Conservation (phyloP, 495 filamentous ascomycete species). For the Tirmania nivea region DNA sequence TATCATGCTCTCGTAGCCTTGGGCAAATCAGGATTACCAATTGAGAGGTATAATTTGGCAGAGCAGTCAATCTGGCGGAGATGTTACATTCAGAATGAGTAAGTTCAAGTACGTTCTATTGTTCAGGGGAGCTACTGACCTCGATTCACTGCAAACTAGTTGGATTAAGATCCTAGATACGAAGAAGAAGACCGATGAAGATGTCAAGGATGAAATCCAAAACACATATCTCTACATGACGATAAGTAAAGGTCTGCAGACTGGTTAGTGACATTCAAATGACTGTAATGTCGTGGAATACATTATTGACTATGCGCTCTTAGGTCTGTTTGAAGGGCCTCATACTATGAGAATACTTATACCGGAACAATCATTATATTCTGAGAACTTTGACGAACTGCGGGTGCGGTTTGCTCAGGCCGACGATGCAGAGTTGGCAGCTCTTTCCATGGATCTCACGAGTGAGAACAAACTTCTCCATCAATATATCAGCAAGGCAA, state of each 20-base stretch:
- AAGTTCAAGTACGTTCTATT: constrained; percentile 23
- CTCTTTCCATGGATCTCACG: constrained; percentile 9
- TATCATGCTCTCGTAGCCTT: constrained; percentile 50
- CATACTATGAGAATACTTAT: constrained; percentile 10
- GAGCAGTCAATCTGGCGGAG: constrained; percentile 67
- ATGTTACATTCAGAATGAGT: constrained; percentile 58
- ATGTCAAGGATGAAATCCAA: constrained; percentile 12
- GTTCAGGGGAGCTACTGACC: neutral
- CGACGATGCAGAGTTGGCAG: constrained; percentile 10
- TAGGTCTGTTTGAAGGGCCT: constrained; percentile 7
- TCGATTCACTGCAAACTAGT: neutral
- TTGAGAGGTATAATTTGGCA: constrained; percentile 31
- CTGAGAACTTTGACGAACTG: constrained; percentile 10
- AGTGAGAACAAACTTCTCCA: constrained; percentile 11
- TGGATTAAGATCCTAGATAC: constrained; percentile 19
- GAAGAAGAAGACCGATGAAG: constrained; percentile 13
- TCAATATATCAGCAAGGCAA: constrained; percentile 5
- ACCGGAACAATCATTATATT: constrained; percentile 10
- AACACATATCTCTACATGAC: constrained; percentile 19
- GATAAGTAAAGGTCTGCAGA: constrained; percentile 13
- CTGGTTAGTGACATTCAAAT: constrained; percentile 3
- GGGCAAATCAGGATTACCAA: constrained; percentile 27
- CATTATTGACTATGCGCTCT: neutral
- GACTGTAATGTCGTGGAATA: neutral
- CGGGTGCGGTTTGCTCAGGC: constrained; percentile 10